A percentile compares a stretch with the other conserved stretches of the same genome.
Conservation (phyloP, 306 rosid species). For the Lathyrus oleraceus region DNA sequence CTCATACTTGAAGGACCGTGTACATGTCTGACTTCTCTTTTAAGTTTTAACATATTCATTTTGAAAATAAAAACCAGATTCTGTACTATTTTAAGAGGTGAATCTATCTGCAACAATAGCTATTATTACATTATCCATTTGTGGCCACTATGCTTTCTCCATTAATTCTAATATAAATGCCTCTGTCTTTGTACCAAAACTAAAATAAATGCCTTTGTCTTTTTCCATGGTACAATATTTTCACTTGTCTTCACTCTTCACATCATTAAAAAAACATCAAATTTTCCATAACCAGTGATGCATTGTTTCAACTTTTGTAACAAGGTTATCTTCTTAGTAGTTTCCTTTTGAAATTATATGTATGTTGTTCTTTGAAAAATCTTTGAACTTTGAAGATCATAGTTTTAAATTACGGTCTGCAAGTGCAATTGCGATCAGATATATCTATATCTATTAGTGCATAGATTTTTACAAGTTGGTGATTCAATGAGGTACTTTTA, state of each 20-base stretch:
- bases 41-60: not conserved
- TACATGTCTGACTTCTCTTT: too few relatives aligned
- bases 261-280: conserved; percentile 18
- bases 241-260: conserved; percentile 21
- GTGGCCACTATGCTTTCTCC: not conserved
- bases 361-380: not conserved
- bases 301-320: conserved; percentile 3
- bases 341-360: conserved; percentile 22
- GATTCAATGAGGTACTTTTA: conserved; percentile 49
- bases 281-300: not conserved
- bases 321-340: conserved; percentile 20
- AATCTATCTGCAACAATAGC: conserved; percentile 11
- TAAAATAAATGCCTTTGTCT: conserved; percentile 39
- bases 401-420: not conserved
- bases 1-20: too few relatives aligned
- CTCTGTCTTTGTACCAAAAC: not conserved
- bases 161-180: conserved; percentile 44
- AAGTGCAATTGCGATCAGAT: not conserved
- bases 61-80: conserved; percentile 1
- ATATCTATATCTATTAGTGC: not conserved
- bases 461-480: conserved; percentile 20
- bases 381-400: conserved; percentile 20
- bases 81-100: not conserved
- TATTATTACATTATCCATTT: not conserved
- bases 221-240: conserved; percentile 35